Percentiles rank a stretch among this genome's conserved stretches.
These are phyloP conservation scores for Rhipidocladum racemiflorum DNA, from an alignment of 176 grass and related monocot genomes.

Conservation along the genomic window DNA sequence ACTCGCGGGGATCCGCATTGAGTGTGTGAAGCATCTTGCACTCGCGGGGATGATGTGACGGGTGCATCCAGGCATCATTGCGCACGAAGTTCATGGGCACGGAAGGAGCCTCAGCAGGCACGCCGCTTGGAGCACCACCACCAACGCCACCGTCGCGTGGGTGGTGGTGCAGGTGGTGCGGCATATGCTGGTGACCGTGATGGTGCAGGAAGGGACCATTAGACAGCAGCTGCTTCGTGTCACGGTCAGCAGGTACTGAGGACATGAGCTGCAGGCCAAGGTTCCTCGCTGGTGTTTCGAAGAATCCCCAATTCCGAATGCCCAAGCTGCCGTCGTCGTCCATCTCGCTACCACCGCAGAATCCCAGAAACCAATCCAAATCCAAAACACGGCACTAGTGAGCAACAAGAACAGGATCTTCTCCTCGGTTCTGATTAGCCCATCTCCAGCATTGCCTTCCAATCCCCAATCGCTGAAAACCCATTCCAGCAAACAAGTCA, in stretches of 20 bases:
- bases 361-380: neutral
- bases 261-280: constrained; percentile 60
- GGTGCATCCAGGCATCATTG: constrained; percentile 22
- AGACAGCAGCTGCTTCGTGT: constrained; percentile 42
- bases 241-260: constrained; percentile 38
- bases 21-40: constrained; percentile 27
- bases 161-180: constrained; percentile 8
- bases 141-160: neutral
- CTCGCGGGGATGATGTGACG: neutral
- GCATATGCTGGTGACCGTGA: constrained; percentile 4
- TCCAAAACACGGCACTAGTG: neutral
- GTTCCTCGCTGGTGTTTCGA: constrained; percentile 38
- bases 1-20: too few species aligned
- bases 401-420: neutral
- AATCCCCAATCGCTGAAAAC: constrained; percentile 11
- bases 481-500: constrained; percentile 13
- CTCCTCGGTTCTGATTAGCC: constrained; percentile 22
- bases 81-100: constrained; percentile 26
- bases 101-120: neutral
- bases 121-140: neutral
- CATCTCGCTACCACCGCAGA: constrained; percentile 20
- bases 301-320: constrained; percentile 55
- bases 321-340: constrained; percentile 56
- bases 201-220: constrained; percentile 17
- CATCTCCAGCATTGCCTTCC: constrained; percentile 30